Conservation (phyloP, 768 basidiomycete genomes). For the Ephemerocybe angulata region DNA sequence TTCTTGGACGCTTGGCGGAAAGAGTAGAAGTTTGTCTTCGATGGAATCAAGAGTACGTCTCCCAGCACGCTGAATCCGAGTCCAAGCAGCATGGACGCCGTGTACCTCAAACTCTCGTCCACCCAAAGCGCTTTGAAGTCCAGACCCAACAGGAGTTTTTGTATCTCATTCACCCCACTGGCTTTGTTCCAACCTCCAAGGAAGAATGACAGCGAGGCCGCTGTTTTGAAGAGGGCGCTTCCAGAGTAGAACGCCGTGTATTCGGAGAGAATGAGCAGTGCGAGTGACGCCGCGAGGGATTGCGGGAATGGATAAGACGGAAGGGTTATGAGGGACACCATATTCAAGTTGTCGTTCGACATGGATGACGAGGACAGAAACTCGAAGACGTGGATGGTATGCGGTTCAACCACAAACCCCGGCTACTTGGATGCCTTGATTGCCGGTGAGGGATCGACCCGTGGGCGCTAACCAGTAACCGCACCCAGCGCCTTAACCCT, state of each 20-base stretch:
- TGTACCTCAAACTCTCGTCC: conserved; percentile 6
- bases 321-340: background rate
- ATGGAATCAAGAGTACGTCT: conserved; percentile 22
- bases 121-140: background rate
- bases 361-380: background rate
- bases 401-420: no score
- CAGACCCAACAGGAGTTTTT: background rate
- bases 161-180: no score
- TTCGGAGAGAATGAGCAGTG: conserved; percentile 20
- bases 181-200: conserved; percentile 14
- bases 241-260: conserved; percentile 18
- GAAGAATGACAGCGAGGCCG: conserved; percentile 21
- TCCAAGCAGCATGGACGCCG: conserved; percentile 15
- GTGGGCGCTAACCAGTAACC: no score
- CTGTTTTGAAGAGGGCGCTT: conserved; percentile 20
- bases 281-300: conserved; percentile 14
- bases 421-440: no score
- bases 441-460: no score
- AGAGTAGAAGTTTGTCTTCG: conserved; percentile 11
- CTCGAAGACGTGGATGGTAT: background rate
- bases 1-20: background rate
- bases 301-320: background rate
- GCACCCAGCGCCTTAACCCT: no score
- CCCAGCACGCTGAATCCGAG: conserved; percentile 20
- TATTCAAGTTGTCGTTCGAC: background rate